Conservation (phyloP, 164 flowering plant species). For the Euptelea pleiosperma region DNA sequence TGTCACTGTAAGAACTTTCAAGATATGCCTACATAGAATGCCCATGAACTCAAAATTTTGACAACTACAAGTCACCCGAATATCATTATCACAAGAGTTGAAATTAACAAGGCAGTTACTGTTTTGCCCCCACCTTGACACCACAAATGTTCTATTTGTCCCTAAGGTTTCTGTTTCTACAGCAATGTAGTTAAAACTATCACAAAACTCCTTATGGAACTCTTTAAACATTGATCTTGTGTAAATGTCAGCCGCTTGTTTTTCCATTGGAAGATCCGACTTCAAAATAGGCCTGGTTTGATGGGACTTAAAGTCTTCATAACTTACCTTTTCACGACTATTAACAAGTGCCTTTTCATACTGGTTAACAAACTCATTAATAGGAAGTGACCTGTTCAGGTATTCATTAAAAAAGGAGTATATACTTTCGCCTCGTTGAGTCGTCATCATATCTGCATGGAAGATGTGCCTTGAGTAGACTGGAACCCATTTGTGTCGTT, state of each 20-base stretch:
- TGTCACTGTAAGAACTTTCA: constrained; percentile 17
- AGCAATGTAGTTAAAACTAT: constrained; percentile 17
- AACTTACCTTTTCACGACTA: constrained; percentile 19
- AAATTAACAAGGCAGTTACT: constrained; percentile 8
- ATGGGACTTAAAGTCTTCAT: constrained; percentile 16
- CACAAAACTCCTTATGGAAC: constrained; percentile 20
- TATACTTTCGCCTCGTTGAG: constrained; percentile 13
- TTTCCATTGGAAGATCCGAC: constrained; percentile 18
- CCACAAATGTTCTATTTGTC: constrained; percentile 9
- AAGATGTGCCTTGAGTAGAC: constrained; percentile 14
- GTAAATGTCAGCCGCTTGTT: constrained; percentile 19
- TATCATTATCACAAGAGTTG: constrained; percentile 10
- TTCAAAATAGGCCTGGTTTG: constrained; percentile 15
- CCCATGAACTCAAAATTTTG: constrained; percentile 16
- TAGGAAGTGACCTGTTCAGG: constrained; percentile 16
- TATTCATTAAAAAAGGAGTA: constrained; percentile 16
- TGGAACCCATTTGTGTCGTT: constrained; percentile 20
- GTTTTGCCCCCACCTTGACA: constrained; percentile 20
- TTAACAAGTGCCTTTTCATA: constrained; percentile 17
- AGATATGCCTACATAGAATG: constrained; percentile 17
- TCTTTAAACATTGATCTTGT: constrained; percentile 16
- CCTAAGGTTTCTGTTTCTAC: constrained; percentile 14
- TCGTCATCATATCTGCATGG: constrained; percentile 16
- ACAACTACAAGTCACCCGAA: constrained; percentile 15
- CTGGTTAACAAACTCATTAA: constrained; percentile 13